These are phyloP conservation scores for Exserohilum turcica DNA, from an alignment of 2,329 filamentous ascomycete species.

Conservation along the genomic window DNA sequence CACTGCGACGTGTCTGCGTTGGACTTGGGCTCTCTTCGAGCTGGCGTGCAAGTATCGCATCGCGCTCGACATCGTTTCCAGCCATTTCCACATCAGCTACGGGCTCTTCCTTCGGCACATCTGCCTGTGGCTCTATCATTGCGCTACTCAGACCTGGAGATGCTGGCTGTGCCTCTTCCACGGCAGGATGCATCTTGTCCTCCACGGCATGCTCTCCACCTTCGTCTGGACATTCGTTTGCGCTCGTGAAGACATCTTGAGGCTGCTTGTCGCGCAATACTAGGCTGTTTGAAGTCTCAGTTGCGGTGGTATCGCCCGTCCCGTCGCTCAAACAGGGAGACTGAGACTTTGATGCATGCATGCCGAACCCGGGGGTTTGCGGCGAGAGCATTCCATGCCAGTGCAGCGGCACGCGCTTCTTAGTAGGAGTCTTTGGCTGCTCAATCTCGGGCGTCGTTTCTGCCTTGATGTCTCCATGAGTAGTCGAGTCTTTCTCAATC, in stretches of 20 bases:
- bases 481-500: neutral
- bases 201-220: neutral
- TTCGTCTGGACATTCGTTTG: neutral
- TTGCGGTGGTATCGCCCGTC: neutral
- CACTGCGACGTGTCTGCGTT: slow-evolving; percentile 5
- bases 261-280: no score
- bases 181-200: neutral
- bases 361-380: neutral
- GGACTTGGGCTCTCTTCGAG: neutral
- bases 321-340: neutral
- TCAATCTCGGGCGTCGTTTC: neutral
- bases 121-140: neutral
- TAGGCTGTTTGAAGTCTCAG: neutral
- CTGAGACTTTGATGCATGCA: neutral
- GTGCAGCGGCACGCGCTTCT: neutral
- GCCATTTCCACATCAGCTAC: neutral
- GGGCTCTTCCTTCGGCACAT: neutral
- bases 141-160: no score
- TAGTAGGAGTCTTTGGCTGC: slow-evolving; percentile 3
- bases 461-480: neutral
- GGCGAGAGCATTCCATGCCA: slow-evolving; percentile 21
- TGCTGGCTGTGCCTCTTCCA: neutral
- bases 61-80: neutral
- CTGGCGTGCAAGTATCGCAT: slow-evolving; percentile 4
- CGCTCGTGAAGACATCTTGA: neutral